Percentiles rank a stretch among this genome's conserved stretches.
Conservation (phyloP, 371 early-diverging fungal species). For the Mucor piriformis region DNA sequence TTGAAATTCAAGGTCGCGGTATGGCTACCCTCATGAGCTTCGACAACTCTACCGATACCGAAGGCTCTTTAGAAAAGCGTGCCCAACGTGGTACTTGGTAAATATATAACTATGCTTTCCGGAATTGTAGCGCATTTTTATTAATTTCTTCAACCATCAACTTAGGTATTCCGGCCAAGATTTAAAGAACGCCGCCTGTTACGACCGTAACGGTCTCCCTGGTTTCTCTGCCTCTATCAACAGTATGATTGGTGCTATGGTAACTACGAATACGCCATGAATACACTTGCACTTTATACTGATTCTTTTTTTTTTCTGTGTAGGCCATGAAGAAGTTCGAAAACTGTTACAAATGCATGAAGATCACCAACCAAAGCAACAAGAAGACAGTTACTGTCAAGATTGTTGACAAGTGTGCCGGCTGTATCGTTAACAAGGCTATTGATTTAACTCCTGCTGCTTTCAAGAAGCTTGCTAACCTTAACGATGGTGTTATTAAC, state of each 20-base stretch:
- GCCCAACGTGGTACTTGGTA: constrained; percentile 52
- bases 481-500: constrained; percentile 46
- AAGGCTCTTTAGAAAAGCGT: constrained; percentile 31
- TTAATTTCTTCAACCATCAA: too few species aligned
- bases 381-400: constrained; percentile 41
- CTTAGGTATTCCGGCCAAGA: constrained; percentile 53
- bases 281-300: too few species aligned
- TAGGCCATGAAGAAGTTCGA: constrained; percentile 55
- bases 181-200: constrained; percentile 55
- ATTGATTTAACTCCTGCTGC: constrained; percentile 54
- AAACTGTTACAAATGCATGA: constrained; percentile 56
- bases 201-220: constrained; percentile 49
- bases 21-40: constrained; percentile 40
- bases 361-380: constrained; percentile 48
- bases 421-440: constrained; percentile 44
- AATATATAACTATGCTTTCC: constrained; percentile 4
- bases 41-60: constrained; percentile 21
- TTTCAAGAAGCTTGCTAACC: constrained; percentile 41
- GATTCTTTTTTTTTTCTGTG: not conserved
- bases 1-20: constrained; percentile 33
- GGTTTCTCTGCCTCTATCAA: constrained; percentile 40
- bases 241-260: constrained; percentile 56
- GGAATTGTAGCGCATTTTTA: too few species aligned
- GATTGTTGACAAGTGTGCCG: constrained; percentile 54
- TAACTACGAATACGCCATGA: constrained; percentile 20